Evolutionary conservation across 1,284 basidiomycete genomes (phyloP), one percentile per base, ranked within the genome.

Genomic region (Phlebopus sp.): DNA sequence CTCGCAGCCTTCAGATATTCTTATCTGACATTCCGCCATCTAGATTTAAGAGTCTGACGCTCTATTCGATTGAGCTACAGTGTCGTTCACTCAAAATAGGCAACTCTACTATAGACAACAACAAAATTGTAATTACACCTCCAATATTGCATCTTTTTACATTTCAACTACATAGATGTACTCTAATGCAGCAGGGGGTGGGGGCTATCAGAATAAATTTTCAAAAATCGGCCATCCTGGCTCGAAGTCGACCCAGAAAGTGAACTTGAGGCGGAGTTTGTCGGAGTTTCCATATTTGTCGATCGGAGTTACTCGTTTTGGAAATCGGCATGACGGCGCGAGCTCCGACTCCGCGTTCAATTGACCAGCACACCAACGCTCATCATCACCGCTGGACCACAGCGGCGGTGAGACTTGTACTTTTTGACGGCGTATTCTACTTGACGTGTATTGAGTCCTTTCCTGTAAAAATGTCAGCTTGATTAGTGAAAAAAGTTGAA

Each of bases 1-100:
- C 83, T 84, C 81, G 81, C 82, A 85, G 81, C 82, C 82, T 84
- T 85, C 82, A 82, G 79, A 82, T 81, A 53, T 42, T 57, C 49
- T 56, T 39, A 8, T 18, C 17, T n/a, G 17, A 35, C 32, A n/a
- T n/a, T 9, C 27, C 27, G 32, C 17, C 17, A 5, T 15, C 14
- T 14, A n/a, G 29, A 32, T 53, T 25, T 80, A 81, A 81, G 73
- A 82, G 81, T 81, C 79, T 81, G 81, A 82, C 78, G 79, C 81
- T 82, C 81, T 83, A 81, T 78, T 79, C 79, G 77, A 83, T 82
- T 82, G 80, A 83, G 81, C 79, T 81, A n/a, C n/a, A 38, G 37
- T 38, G 15, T 18, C 15, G 4, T 31, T n/a, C 27, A 31, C 40
- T 42, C 40, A 42, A 42, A 42, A 42, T 42, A 32, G 40, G 40